Evolutionary conservation across 805 yeast genomes (phyloP), one percentile per base, ranked within the genome.

Genomic region (Groenewaldozyma tartarivorans): DNA sequence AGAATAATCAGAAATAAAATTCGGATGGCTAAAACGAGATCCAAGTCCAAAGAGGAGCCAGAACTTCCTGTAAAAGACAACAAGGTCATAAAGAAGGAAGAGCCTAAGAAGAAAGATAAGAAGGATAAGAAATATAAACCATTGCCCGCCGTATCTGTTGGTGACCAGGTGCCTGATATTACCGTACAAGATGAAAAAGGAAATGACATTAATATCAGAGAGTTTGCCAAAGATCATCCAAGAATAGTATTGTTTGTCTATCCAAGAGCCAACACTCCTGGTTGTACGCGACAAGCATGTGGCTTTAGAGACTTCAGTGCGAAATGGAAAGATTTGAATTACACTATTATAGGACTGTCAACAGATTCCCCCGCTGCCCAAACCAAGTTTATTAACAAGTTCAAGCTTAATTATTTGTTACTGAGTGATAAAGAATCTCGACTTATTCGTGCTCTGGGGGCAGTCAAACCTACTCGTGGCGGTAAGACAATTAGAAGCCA

Each of bases 211-310:
- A 67, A 74, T 29, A 54, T 81, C 47, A 65, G 61, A 17, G 60
- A 66, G 3, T 15, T 48, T 67, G 7, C 11, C 29, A 38, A 67
- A 66, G 5, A 48, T 52, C 16, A 60, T 5, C 66, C 72, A 29
- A 60, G 66, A 16, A 61, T 75, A 11, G 68, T 78, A 21, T 66
- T 78, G 17, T 79, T 61, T 40, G 53, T 95, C 16, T 90, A 88
- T 57, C 97, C 97, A 40, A 80, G 72, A 55, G 97, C 97, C 0
- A 77, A 81, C 20, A 90, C 97, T 0, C 95, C 96, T 1, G 98
- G 98, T 2, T 92, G 98, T 62, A 90, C 98, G 1, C 74, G 86
- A 52, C 98, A 90, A 63, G 96, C 88, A 2, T 74, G 82, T 57
- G 96, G 96, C 0, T 92, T 81, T 58, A 77, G 92, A 52, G 79